Base-by-base conservation (phyloP, 2,329 filamentous ascomycete species). In the Zarea fungicola region DNA sequence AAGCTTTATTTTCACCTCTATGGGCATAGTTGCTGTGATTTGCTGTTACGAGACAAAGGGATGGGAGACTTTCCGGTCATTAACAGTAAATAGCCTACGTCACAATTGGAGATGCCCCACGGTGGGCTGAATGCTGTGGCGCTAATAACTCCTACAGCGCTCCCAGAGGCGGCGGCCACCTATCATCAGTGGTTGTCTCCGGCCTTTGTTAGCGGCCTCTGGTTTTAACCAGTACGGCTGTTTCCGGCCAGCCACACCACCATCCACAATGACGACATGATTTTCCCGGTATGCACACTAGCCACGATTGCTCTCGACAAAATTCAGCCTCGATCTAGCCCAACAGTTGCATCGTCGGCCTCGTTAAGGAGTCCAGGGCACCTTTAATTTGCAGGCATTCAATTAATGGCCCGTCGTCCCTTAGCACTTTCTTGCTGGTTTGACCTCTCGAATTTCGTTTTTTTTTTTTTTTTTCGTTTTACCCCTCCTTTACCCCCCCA, bases 181-280 rank as follows among this genome's bases (percentile, higher is more conserved):
- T n/a, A n/a, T n/a, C n/a, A n/a, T n/a, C n/a, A n/a, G n/a, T n/a
- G n/a, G n/a, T n/a, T n/a, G n/a, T n/a, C n/a, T n/a, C n/a, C n/a
- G n/a, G n/a, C n/a, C n/a, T n/a, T 29, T 8, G 28, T 29, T 29
- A 29, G 31, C 16, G 31, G 31, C 31, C n/a, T n/a, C n/a, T n/a
- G n/a, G n/a, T 48, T 41, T 11, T 31, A 16, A 16, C 36, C 11
- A n/a, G n/a, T 31, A 16, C 45, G 45, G 45, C 35, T 48, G 21
- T 23, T 48, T 48, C 45, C 45, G 45, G 34, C 36, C 28, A 48
- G 45, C 45, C 45, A 42, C 45, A 40, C 36, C 8, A 1, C 25
- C 21, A 32, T 26, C 45, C 45, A 48, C 37, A n/a, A 48, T 48
- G 45, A 48, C 45, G 45, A 16, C 45, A 48, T 48, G 37, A 41